A percentile compares a stretch with the other conserved stretches of the same genome.
These are phyloP conservation scores for Geosiphon pyriformis DNA, from an alignment of 192 early-diverging fungal genomes.

Conservation along the genomic window DNA sequence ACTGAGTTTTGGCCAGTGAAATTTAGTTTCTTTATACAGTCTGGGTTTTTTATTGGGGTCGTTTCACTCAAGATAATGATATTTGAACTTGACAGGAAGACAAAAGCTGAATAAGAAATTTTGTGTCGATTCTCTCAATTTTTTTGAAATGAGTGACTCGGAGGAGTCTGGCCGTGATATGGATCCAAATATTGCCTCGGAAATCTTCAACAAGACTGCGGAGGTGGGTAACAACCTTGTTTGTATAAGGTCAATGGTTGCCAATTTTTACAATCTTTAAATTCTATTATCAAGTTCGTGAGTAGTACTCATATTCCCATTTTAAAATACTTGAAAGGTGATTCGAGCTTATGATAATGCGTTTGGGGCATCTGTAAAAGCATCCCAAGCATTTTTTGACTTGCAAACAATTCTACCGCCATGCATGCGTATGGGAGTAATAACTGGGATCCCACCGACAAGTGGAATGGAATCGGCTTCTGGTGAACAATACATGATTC, in stretches of 20 bases:
- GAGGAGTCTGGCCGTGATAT: background rate
- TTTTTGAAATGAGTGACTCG: too few relatives aligned
- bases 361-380: background rate
- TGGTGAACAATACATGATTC: background rate
- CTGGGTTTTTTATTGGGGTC: too few relatives aligned
- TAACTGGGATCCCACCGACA: background rate
- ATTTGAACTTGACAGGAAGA: too few relatives aligned
- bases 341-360: background rate
- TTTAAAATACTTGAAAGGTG: background rate
- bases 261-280: background rate
- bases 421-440: background rate
- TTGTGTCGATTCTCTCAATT: too few relatives aligned
- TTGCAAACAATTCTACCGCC: background rate
- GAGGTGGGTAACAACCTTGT: background rate
- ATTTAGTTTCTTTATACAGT: too few relatives aligned
- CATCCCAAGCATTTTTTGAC: background rate
- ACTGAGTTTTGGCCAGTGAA: too few relatives aligned
- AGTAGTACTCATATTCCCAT: background rate
- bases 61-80: too few relatives aligned
- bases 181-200: background rate
- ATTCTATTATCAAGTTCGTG: too few relatives aligned
- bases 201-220: background rate
- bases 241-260: background rate
- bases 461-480: background rate
- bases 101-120: too few relatives aligned